Evolutionary conservation across 495 filamentous ascomycete species (phyloP).

Genomic region (Chaetomium tenue): DNA sequence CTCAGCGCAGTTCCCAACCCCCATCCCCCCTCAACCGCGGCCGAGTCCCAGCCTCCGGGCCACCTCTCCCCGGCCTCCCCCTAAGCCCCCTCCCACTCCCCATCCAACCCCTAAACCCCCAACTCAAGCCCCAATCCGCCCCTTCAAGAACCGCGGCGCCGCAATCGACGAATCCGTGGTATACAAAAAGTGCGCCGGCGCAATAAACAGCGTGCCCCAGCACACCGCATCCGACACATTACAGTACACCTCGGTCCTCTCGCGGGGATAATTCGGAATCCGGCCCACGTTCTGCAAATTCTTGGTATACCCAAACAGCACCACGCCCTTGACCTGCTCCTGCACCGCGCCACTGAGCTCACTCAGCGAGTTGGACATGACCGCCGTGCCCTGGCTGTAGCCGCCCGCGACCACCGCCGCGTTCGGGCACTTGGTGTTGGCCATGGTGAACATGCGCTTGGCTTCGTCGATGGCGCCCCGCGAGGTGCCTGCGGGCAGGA

Average conservation of each 20-base stretch:
- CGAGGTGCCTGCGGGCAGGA: slow-evolving; percentile 37
- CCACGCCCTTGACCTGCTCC: slow-evolving; percentile 52
- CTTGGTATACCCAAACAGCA: slow-evolving; percentile 59
- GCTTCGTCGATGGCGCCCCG: slow-evolving; percentile 38
- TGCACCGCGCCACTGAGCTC: slow-evolving; percentile 41
- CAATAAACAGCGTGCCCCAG: slow-evolving; percentile 17
- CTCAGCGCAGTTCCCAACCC: background rate
- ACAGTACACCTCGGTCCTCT: slow-evolving; percentile 52
- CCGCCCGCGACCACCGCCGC: slow-evolving; percentile 43
- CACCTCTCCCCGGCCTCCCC: background rate
- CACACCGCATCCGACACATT: slow-evolving; percentile 17
- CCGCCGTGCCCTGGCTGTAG: slow-evolving; percentile 56
- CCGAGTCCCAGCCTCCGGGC: background rate
- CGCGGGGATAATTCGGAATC: slow-evolving; percentile 47
- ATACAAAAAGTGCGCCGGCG: slow-evolving; percentile 18
- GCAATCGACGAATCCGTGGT: background rate
- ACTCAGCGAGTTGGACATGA: slow-evolving; percentile 51
- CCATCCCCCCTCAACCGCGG: background rate
- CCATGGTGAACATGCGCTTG: slow-evolving; percentile 35
- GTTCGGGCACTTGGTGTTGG: slow-evolving; percentile 36
- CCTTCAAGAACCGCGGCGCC: slow-evolving; percentile 1
- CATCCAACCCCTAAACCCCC: background rate
- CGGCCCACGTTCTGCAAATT: slow-evolving; percentile 50
- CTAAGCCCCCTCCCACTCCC: background rate
- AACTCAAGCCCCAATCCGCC: background rate